Evolutionary conservation across 345 rosid species (phyloP), one percentile per base, ranked within the genome.

Genomic region (Eucalyptus marginata): DNA sequence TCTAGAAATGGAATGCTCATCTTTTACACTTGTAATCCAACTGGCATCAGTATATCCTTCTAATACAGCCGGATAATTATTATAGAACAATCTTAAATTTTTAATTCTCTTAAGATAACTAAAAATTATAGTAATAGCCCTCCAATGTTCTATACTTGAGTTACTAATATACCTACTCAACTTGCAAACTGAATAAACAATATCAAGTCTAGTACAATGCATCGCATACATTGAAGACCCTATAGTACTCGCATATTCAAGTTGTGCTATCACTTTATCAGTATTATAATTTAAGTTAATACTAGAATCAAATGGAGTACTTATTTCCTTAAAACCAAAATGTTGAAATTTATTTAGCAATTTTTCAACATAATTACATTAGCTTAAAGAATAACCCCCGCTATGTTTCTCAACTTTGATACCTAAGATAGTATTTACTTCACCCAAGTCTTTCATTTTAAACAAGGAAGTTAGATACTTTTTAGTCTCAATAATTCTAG

Each of bases 31-130:
- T 6, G 1, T 50, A 50, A 50, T 15, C 18, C 3, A 50, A 50
- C 7, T 15, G 0, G 0, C 52, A 15, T 50, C 0, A 3, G 18
- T 50, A 1, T 50, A 50, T 50, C 7, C 18, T 50, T 50, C 3
- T 50, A 50, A 50, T 50, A 15, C 6, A 50, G 1, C 18, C 7
- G 3, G 18, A 50, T 50, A 50, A 50, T 50, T 50, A 50, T 50
- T 50, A 50, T 50, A 50, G 52, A 50, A 50, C 52, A 50, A 50
- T 50, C 3, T 50, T 50, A 50, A 50, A 50, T 50, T 15, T 50
- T 50, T 50, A 50, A 50, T 50, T 50, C 7, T 6, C 18, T 50
- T 50, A 15, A 50, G 52, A 50, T 50, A 15, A 50, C 52, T 0
- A 50, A 50, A 15, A 50, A 50, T 50, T 50, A 1, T 50, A 1